phyloP scores from a whole-genome alignment of 768 basidiomycete species.

The Glaciozyma antarctica region DNA sequence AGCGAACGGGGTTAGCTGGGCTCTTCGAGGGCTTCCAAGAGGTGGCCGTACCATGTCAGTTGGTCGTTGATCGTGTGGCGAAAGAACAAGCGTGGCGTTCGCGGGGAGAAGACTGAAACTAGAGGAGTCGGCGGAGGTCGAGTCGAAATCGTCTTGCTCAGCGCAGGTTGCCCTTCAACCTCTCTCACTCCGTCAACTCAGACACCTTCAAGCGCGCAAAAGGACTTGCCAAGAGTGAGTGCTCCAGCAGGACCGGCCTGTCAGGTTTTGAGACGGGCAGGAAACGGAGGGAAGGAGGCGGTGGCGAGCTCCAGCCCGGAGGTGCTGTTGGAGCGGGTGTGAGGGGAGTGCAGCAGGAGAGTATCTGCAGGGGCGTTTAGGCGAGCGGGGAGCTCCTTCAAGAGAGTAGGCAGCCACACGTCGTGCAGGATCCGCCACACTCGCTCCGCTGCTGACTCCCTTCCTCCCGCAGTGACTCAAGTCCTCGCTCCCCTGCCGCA shows the following conservation, averaged over 20 bases:
- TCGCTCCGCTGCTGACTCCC: background rate
- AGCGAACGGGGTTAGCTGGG: background rate
- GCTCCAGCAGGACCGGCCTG: too few species aligned
- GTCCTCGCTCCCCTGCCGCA: too few species aligned
- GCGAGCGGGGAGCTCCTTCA: background rate
- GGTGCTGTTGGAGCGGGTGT: too few species aligned
- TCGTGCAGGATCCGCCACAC: background rate
- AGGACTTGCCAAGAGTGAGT: too few species aligned
- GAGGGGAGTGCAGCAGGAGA: background rate
- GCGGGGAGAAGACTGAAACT: too few species aligned
- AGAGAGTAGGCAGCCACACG: background rate
- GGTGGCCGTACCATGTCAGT: background rate
- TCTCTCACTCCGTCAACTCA: too few species aligned
- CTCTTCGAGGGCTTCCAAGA: background rate
- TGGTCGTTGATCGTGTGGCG: background rate
- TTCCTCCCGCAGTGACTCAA: too few species aligned
- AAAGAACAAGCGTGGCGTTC: background rate
- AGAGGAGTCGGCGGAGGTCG: too few species aligned
- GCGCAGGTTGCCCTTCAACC: background rate
- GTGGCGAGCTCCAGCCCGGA: too few species aligned
- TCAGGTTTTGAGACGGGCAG: too few species aligned
- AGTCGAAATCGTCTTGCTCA: background rate
- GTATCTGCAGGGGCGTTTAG: background rate
- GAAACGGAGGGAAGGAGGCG: too few species aligned
- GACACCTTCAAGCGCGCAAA: too few species aligned